Evolutionary conservation across 139 green algal species (phyloP).

Genomic region (Astrephomene gubernaculifera): DNA sequence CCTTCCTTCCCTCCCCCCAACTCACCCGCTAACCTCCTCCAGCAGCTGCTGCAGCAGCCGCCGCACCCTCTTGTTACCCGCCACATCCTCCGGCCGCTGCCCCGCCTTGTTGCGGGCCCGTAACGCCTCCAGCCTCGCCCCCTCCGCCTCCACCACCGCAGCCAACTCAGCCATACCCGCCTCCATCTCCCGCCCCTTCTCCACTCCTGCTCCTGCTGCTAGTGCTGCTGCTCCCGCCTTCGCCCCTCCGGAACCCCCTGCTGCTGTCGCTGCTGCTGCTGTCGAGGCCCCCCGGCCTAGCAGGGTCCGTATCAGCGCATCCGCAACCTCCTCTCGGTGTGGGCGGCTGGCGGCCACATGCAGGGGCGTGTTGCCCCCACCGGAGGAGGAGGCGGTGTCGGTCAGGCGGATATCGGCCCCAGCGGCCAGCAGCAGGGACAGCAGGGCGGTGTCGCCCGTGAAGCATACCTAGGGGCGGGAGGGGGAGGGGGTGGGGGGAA

Average conservation of each 20-base stretch:
- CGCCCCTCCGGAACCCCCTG: neutral
- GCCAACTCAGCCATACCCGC: neutral
- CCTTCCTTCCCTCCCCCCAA: neutral
- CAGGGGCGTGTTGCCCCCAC: neutral
- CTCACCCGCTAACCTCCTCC: neutral
- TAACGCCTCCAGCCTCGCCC: neutral
- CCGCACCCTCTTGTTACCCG: neutral
- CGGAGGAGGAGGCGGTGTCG: no score
- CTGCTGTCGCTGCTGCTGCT: neutral
- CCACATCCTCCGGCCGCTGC: neutral
- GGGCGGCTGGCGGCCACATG: neutral
- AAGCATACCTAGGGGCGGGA: neutral
- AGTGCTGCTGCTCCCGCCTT: neutral
- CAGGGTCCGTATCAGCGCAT: neutral
- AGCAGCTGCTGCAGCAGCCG: constrained; percentile 4
- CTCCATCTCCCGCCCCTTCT: neutral
- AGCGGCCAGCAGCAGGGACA: constrained; percentile 11
- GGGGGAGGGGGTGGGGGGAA: neutral
- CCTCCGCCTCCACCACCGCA: neutral
- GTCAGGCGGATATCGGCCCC: neutral
- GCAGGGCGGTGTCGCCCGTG: neutral
- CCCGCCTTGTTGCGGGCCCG: neutral
- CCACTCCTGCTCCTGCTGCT: neutral
- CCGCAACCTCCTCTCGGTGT: neutral
- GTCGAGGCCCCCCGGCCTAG: neutral